A percentile compares a stretch with the other conserved stretches of the same genome.
Evolutionary conservation across 1,284 basidiomycete genomes (phyloP).

Genomic region (Cutaneotrichosporon curvatum): DNA sequence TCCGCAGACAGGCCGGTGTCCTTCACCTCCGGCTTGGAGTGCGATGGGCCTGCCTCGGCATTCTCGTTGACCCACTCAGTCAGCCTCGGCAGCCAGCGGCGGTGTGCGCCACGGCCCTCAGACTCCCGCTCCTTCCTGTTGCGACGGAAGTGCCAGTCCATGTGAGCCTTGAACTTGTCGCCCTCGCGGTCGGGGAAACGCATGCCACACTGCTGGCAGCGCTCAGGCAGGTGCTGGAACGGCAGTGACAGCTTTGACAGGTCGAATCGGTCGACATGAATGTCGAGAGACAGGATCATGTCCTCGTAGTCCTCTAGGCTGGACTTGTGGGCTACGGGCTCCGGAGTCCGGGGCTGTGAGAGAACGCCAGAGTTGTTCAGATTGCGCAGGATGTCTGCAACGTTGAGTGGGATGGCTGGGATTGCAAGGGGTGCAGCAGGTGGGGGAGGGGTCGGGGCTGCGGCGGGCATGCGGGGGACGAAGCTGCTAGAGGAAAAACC

Average conservation of each 20-base stretch:
- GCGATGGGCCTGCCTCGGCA: constrained; percentile 26
- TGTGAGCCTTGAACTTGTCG: constrained; percentile 74
- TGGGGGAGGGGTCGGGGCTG: constrained; percentile 10
- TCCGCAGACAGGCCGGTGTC: constrained; percentile 53
- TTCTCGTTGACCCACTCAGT: constrained; percentile 79
- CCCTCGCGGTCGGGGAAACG: constrained; percentile 74
- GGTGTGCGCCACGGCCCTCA: constrained; percentile 74
- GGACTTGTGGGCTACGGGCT: constrained; percentile 46
- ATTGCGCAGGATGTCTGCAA: constrained; percentile 37
- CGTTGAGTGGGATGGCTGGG: constrained; percentile 27
- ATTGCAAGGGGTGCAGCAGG: constrained; percentile 10
- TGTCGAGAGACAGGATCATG: constrained; percentile 59
- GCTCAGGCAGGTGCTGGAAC: constrained; percentile 65
- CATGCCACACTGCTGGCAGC: constrained; percentile 91
- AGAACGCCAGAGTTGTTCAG: constrained; percentile 32
- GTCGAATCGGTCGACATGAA: constrained; percentile 64
- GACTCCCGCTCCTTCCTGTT: constrained; percentile 83
- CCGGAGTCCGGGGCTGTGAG: constrained; percentile 50
- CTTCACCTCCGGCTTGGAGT: constrained; percentile 4
- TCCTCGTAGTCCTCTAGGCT: constrained; percentile 62
- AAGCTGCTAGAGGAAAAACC: constrained; percentile 9
- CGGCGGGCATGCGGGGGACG: too few species aligned
- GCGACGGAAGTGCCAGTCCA: constrained; percentile 96
- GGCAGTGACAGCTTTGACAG: constrained; percentile 62
- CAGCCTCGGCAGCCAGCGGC: constrained; percentile 80